Percentiles rank a stretch among this genome's conserved stretches.
Conservation (phyloP, 2,329 filamentous ascomycete genomes). For the Byssothecium circinans region DNA sequence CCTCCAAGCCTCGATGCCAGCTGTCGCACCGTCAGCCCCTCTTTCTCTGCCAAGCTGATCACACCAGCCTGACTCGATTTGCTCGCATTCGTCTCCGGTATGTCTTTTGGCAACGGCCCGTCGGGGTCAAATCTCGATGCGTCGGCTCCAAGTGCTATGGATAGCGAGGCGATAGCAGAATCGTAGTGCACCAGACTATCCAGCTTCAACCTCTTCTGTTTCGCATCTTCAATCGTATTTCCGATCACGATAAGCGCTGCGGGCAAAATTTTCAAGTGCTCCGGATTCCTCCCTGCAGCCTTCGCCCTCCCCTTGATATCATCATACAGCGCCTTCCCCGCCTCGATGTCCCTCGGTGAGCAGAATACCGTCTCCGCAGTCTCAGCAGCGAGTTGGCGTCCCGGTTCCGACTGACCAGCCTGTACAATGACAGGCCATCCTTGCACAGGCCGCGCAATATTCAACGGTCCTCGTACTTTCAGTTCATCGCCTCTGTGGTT, state of each 20-base stretch:
- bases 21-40: conserved; percentile 55
- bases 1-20: conserved; percentile 56
- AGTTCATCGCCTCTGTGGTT: conserved; percentile 54
- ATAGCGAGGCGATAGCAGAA: conserved; percentile 57
- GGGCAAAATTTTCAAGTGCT: conserved; percentile 56
- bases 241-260: conserved; percentile 56
- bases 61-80: conserved; percentile 52
- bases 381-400: conserved; percentile 55
- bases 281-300: conserved; percentile 49
- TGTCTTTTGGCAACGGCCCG: conserved; percentile 50
- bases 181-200: conserved; percentile 59
- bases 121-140: conserved; percentile 54
- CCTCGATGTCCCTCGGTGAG: conserved; percentile 50
- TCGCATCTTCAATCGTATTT: conserved; percentile 53
- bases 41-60: conserved; percentile 49
- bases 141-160: conserved; percentile 52
- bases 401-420: conserved; percentile 57
- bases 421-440: conserved; percentile 61
- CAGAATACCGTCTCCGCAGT: conserved; percentile 59
- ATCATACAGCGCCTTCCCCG: conserved; percentile 53
- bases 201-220: conserved; percentile 52
- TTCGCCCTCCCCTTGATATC: conserved; percentile 55
- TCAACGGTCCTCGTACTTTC: conserved; percentile 53
- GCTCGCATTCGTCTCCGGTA: conserved; percentile 59
- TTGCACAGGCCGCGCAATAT: conserved; percentile 57